Percentiles rank a stretch among this genome's conserved stretches.
Conservation (phyloP, 2,329 filamentous ascomycete species). For the Pseudodiploospora longispora region DNA sequence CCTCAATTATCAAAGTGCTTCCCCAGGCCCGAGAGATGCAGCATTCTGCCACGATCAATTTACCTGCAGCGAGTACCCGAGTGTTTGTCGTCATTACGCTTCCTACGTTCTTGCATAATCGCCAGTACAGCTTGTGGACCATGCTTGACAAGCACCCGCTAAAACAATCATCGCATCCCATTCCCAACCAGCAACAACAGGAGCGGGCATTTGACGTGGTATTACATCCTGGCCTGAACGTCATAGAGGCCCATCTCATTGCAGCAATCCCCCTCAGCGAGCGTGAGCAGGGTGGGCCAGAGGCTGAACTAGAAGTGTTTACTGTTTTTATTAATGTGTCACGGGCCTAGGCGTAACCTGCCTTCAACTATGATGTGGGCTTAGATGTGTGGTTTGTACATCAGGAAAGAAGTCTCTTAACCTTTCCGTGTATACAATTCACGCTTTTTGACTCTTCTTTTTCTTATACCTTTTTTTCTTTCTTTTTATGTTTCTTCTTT, state of each 20-base stretch:
- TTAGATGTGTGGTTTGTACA: no score
- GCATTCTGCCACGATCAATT: slow-evolving; percentile 63
- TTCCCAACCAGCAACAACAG: slow-evolving; percentile 47
- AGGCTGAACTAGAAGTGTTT: slow-evolving; percentile 70
- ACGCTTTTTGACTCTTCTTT: not conserved
- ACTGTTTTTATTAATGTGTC: slow-evolving; percentile 67
- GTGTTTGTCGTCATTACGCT: slow-evolving; percentile 64
- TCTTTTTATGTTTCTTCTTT: not conserved
- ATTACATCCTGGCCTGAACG: slow-evolving; percentile 65
- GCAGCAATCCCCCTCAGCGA: slow-evolving; percentile 57
- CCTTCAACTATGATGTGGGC: not conserved
- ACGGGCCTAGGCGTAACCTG: slow-evolving; percentile 18
- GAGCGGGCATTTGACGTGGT: slow-evolving; percentile 69
- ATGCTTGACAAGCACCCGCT: slow-evolving; percentile 59
- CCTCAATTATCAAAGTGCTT: slow-evolving; percentile 55
- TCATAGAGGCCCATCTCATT: slow-evolving; percentile 70
- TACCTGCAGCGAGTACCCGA: slow-evolving; percentile 59
- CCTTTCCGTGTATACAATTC: not conserved
- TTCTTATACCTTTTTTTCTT: not conserved
- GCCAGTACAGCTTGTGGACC: slow-evolving; percentile 71
- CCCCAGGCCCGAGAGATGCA: slow-evolving; percentile 59
- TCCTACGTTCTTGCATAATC: slow-evolving; percentile 51
- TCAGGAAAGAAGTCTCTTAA: no score
- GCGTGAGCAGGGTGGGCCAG: slow-evolving; percentile 48
- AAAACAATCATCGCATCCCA: slow-evolving; percentile 35